phyloP scores from a whole-genome alignment of 208 protist species.

The Acanthamoeba healyi region DNA sequence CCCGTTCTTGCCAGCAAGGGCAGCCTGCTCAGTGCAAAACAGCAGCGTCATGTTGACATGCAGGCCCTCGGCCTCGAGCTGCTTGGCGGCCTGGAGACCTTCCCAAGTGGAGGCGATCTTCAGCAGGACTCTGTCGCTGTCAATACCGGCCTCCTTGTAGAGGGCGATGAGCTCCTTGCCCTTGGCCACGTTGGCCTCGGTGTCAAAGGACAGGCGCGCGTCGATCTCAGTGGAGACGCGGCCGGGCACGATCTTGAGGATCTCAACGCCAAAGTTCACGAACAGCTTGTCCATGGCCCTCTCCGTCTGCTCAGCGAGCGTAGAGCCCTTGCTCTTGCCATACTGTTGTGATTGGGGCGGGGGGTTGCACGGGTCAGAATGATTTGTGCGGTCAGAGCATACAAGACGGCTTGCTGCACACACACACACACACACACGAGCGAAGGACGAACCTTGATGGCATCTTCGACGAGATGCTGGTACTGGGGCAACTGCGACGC shows the following conservation, averaged over 20 bases:
- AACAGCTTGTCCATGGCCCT: constrained; percentile 92
- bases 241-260: constrained; percentile 97
- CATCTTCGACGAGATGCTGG: constrained; percentile 88
- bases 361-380: neutral
- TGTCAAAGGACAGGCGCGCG: constrained; percentile 97
- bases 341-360: neutral
- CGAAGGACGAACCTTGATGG: constrained; percentile 88
- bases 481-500: constrained; percentile 95
- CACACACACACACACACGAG: neutral
- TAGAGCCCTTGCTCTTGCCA: constrained; percentile 87
- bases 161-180: constrained; percentile 94
- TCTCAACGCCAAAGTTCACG: constrained; percentile 97
- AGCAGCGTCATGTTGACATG: constrained; percentile 98
- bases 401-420: too few relatives aligned
- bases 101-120: constrained; percentile 99
- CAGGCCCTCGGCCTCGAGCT: constrained; percentile 97
- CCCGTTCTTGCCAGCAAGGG: constrained; percentile 27
- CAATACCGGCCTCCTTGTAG: constrained; percentile 96
- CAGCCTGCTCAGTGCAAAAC: constrained; percentile 95
- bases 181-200: constrained; percentile 94
- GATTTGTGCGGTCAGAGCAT: neutral
- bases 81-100: constrained; percentile 94
- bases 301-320: constrained; percentile 74
- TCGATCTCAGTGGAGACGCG: constrained; percentile 98
- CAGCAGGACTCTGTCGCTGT: constrained; percentile 95